These are phyloP conservation scores for Nyssa sinensis DNA, from an alignment of 148 eudicot genomes.

Conservation along the genomic window DNA sequence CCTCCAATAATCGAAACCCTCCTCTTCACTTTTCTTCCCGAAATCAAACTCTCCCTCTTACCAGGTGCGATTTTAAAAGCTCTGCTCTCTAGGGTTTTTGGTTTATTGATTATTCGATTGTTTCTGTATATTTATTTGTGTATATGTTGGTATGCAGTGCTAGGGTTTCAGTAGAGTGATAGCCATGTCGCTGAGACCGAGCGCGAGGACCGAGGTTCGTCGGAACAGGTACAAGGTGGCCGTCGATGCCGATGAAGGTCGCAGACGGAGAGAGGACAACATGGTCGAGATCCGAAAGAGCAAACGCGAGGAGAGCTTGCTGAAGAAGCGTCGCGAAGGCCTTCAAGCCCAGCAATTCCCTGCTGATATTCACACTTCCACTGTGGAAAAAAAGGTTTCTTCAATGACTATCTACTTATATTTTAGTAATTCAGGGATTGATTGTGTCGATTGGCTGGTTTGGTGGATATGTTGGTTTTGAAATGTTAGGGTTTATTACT, in stretches of 20 bases:
- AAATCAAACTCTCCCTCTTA: neutral
- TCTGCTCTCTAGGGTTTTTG: neutral
- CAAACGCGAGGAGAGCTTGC: constrained; percentile 64
- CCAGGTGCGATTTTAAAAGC: neutral
- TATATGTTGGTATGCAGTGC: neutral
- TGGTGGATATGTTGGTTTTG: neutral
- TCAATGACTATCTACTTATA: neutral
- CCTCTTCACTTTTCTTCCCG: neutral
- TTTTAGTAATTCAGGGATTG: neutral
- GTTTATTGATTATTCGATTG: neutral
- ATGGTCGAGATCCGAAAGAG: constrained; percentile 76
- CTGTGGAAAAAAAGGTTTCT: constrained; percentile 40
- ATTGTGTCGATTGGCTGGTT: neutral
- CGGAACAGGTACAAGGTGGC: constrained; percentile 68
- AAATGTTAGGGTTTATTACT: neutral
- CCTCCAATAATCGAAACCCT: neutral
- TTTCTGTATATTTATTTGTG: neutral
- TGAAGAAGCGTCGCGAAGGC: constrained; percentile 78
- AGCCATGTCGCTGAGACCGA: constrained; percentile 51
- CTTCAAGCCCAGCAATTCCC: constrained; percentile 28
- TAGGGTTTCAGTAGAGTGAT: constrained; percentile 16
- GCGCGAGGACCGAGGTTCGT: constrained; percentile 46
- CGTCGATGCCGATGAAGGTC: constrained; percentile 83
- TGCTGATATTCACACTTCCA: constrained; percentile 25
- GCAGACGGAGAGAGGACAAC: constrained; percentile 71